phyloP scores from a whole-genome alignment of 768 basidiomycete genomes.

The Pisolithus microcarpus region DNA sequence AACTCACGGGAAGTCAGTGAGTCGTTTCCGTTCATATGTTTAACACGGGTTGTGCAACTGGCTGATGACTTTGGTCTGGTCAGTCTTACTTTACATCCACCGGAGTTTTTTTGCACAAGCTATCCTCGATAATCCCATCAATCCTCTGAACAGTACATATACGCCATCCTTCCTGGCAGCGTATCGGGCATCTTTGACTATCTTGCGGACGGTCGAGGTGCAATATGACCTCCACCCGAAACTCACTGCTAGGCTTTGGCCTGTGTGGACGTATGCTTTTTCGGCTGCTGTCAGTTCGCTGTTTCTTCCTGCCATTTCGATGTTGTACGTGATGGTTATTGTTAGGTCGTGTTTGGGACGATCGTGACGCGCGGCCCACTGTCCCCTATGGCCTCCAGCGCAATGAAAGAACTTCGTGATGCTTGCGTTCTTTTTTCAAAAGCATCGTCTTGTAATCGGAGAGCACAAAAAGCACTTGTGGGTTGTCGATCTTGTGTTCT shows the following conservation, averaged over 20 bases:
- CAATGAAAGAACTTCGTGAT: slow-evolving; percentile 63
- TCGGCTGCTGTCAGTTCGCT: slow-evolving; percentile 39
- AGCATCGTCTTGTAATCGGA: slow-evolving; percentile 49
- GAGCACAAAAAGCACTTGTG: slow-evolving; percentile 62
- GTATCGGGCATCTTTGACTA: slow-evolving; percentile 50
- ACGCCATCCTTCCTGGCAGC: slow-evolving; percentile 59
- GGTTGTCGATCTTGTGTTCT: slow-evolving; percentile 13
- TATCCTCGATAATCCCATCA: slow-evolving; percentile 56
- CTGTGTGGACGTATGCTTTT: slow-evolving; percentile 56
- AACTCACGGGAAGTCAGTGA: slow-evolving; percentile 32
- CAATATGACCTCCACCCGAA: slow-evolving; percentile 43
- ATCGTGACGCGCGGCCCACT: slow-evolving; percentile 70
- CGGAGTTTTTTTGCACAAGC: slow-evolving; percentile 67
- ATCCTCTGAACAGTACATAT: slow-evolving; percentile 60
- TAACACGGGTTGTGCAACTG: background rate
- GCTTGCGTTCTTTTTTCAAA: slow-evolving; percentile 59
- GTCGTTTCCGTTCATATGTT: slow-evolving; percentile 6
- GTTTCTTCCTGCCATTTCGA: background rate
- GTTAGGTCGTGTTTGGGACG: slow-evolving; percentile 69
- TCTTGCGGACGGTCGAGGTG: slow-evolving; percentile 43
- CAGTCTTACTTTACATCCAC: slow-evolving; percentile 59
- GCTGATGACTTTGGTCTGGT: background rate
- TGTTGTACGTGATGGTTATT: slow-evolving; percentile 4
- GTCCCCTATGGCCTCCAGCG: slow-evolving; percentile 58
- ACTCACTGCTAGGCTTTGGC: slow-evolving; percentile 50